phyloP scores from a whole-genome alignment of 495 filamentous ascomycete genomes.

The Tuber melanosporum region DNA sequence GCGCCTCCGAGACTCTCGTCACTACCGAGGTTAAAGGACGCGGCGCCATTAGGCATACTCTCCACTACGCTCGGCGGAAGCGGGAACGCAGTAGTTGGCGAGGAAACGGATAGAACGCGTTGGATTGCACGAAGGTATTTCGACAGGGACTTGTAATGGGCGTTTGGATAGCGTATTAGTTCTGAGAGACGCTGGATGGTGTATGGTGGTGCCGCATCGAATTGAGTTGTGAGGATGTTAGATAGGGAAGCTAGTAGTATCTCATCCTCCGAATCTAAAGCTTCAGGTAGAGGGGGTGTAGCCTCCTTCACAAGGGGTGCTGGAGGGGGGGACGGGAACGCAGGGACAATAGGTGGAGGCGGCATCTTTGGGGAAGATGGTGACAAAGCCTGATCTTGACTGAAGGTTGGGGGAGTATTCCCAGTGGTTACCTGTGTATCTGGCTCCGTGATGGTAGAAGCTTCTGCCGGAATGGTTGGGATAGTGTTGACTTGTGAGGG shows the following conservation, averaged over 20 bases:
- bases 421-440: slow-evolving; percentile 13
- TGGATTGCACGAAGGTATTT: slow-evolving; percentile 87
- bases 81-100: slow-evolving; percentile 70
- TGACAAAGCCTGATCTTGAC: slow-evolving; percentile 7
- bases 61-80: slow-evolving; percentile 59
- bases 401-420: background rate
- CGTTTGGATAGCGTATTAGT: slow-evolving; percentile 68
- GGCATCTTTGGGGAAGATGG: slow-evolving; percentile 37
- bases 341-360: slow-evolving; percentile 44
- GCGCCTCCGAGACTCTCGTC: slow-evolving; percentile 90
- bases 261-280: slow-evolving; percentile 59
- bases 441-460: slow-evolving; percentile 45
- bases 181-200: slow-evolving; percentile 90
- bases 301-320: slow-evolving; percentile 21
- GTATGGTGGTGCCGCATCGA: slow-evolving; percentile 72
- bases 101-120: slow-evolving; percentile 87
- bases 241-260: slow-evolving; percentile 61
- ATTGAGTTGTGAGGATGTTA: slow-evolving; percentile 59
- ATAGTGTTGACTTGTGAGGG: slow-evolving; percentile 25
- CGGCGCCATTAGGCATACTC: slow-evolving; percentile 32
- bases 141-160: slow-evolving; percentile 71
- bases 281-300: slow-evolving; percentile 27
- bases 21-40: slow-evolving; percentile 52
- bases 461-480: slow-evolving; percentile 17
- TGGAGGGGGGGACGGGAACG: slow-evolving; percentile 45